Evolutionary conservation across 495 filamentous ascomycete genomes (phyloP), one percentile per base, ranked within the genome.

Genomic region (Daldinia vernicosa): DNA sequence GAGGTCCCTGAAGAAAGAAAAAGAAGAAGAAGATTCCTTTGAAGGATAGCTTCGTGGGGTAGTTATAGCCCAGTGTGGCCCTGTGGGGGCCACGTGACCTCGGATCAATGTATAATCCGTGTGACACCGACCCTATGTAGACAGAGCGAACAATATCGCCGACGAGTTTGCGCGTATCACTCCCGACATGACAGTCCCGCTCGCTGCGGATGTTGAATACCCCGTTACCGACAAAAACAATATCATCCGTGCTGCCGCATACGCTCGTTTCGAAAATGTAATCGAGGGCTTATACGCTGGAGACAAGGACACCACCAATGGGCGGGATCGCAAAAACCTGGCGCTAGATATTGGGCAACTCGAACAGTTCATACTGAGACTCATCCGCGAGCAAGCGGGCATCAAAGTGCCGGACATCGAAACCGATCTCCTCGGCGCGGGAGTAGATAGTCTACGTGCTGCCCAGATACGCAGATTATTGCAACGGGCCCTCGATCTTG

Each of bases 391-490:
- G 8, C 69, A 81, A 33, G 76, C 86, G 12, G 80, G 75, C 14
- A 71, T 86, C 27, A n/a, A 75, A 1, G 67, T 86, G 6, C 74
- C 81, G 4, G 69, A 79, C 54, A 56, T 68, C 0, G 68, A 85
- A 1, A 73, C 81, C 4, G 84, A 88, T 67, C 83, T 90, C 71
- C 89, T 89, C 57, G 74, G 82, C 0, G 77, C 82, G 6, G 88
- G 88, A 7, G 70, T 90, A n/a, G 87, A 89, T 70, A 89, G 87
- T 60, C 74, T 90, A n/a, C 84, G 85, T 52, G 85, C 87, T 4
- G 89, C 88, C 17, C 84, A 88, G 53, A 74, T 89, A 52, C 82
- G 86, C 33, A 78, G 83, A 9, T 70, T 86, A 5, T 80, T 90
- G 22, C 74, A 85, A 24, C 77, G 80, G 12, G 76, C 83, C 35